Base-by-base conservation (phyloP, 805 yeast species). In the Yamadazyma kitorensis region DNA sequence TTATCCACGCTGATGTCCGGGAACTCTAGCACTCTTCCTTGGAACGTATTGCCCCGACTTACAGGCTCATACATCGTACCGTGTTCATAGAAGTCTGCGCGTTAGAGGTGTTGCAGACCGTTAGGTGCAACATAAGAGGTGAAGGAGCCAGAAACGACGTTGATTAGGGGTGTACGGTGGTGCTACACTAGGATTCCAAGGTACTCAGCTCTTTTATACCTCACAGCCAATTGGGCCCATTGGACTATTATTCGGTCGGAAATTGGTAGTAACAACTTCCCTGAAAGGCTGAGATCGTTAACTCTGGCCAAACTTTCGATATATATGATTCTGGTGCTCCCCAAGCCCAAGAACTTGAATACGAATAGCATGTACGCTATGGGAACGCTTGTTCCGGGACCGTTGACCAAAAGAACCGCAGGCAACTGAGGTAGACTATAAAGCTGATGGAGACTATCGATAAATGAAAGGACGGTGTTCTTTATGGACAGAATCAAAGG, bases 231-330 rank as follows among this genome's bases (percentile, higher is more conserved):
- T 17, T 68, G 66, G 17, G 75, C 76, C 98, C 98, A 93, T 55
- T 93, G 98, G 6, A 93, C 98, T 1, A 93, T 51, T 40, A 93
- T 84, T 15, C 89, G 65, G 53, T 87, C 84, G 4, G 80, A 68
- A 4, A 93, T 62, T 3, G 87, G 87, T 41, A 83, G 65, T 10
- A 91, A 52, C 13, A 93, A 54, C 30, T 59, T 52, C 0, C 98
- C 98, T 12, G 89, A 79, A 20, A 88, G 59, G 51, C 96, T 87
- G 33, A 93, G 67, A 2, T 65, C 61, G 34, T 70, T 66, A 7
- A 88, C 96, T 26, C 98, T 66, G 0, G 98, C 97, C 26, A 91
- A 65, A 31, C 93, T 81, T 57, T 91, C 98, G 17, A 91, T 65
- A 51, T 91, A 93, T 1, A 93, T 57, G 16, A 93, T 80, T 36